phyloP scores from a whole-genome alignment of 2,329 filamentous ascomycete species.

The Juglanconis oblonga region DNA sequence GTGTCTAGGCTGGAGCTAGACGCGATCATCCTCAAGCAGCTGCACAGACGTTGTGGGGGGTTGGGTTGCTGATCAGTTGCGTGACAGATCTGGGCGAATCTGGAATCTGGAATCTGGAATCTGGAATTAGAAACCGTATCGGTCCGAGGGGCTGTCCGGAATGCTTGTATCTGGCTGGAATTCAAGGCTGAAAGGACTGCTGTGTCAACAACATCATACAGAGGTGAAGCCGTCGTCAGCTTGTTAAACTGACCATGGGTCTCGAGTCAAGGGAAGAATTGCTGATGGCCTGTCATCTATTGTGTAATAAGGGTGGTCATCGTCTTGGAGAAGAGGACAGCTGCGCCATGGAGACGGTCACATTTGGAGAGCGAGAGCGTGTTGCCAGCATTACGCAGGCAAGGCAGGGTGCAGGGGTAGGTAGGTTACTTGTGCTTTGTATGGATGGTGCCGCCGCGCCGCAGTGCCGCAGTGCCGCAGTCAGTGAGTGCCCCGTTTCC shows the following conservation, averaged over 20 bases:
- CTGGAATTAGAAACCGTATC: no score
- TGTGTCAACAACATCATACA: neutral
- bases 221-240: neutral
- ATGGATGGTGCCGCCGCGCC: no score
- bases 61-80: conserved; percentile 9
- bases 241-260: neutral
- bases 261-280: neutral
- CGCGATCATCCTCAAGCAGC: conserved; percentile 14
- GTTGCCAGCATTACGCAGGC: neutral
- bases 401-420: no score
- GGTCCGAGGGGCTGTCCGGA: neutral
- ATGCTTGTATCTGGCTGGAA: neutral
- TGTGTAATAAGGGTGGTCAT: neutral
- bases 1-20: conserved; percentile 19
- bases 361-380: conserved; percentile 4
- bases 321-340: conserved; percentile 5
- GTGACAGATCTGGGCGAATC: conserved; percentile 11
- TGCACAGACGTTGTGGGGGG: neutral
- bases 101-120: neutral
- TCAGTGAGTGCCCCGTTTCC: no score
- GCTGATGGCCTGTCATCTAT: neutral
- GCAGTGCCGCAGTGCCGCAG: no score
- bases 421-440: neutral
- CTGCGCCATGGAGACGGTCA: neutral
- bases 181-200: neutral